Evolutionary conservation across 345 rosid species (phyloP), one percentile per base, ranked within the genome.

Genomic region (Populus euphratica): DNA sequence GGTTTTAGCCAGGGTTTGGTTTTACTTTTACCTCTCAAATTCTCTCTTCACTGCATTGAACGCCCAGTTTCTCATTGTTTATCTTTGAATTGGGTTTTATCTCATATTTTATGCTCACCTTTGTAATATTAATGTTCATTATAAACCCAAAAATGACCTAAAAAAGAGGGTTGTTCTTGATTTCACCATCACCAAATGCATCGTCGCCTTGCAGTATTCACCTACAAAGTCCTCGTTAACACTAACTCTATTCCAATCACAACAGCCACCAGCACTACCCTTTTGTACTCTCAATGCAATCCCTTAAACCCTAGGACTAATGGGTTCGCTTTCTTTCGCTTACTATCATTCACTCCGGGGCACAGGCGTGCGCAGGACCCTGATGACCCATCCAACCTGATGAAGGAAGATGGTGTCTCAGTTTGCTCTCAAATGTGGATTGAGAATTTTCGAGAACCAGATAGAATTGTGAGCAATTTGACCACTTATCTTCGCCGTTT

Each of bases 351-450:
- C 71, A 76, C 86, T 64, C 80, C 96, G 0, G 65, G 82, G 81
- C 91, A 86, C 13, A 84, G 88, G 73, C 92, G 87, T 27, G 73
- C 86, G 1, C 91, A 92, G 1, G 94, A 91, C 76, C 94, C 99
- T 16, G 94, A 92, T 76, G 97, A 93, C 79, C 97, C 97, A 0
- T 44, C 91, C 68, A 90, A 84, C 87, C 86, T 96, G 59, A 78
- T 96, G 81, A 93, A 89, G 81, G 98, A 96, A 89, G 99, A 96
- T 69, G 95, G 97, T 61, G 97, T 93, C 31, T 90, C 99, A 0
- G 88, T 93, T 71, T 93, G 98, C 85, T 90, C 95, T n/a, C 95
- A 91, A 75, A 89, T 96, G 98, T 92, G 99, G 99, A 84, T 96
- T 35, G 98, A 85, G 75, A 87, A 83, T 75, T 87, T 85, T 73